Conservation (phyloP, 192 early-diverging fungal genomes). For the Coemansia brasiliensis region DNA sequence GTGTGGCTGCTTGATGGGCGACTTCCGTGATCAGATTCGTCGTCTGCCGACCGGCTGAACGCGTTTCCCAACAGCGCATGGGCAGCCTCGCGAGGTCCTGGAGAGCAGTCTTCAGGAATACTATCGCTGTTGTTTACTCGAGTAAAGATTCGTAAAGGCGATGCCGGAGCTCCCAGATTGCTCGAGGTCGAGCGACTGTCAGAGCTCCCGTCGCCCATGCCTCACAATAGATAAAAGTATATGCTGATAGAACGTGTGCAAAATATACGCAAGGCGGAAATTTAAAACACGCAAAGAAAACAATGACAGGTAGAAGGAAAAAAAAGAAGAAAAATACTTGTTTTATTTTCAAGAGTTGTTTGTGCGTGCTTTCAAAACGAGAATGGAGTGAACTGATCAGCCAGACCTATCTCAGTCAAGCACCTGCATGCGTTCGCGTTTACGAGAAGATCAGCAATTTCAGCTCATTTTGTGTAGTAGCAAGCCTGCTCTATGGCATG, state of each 20-base stretch:
- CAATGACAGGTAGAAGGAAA: background rate
- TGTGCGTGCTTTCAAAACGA: no score
- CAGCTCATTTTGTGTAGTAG: no score
- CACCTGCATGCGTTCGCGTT: no score
- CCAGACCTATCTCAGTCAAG: no score
- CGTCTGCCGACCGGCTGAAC: slow-evolving; percentile 21
- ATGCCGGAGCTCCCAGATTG: slow-evolving; percentile 24
- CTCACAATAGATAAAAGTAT: background rate
- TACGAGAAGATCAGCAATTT: no score
- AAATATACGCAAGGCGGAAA: no score
- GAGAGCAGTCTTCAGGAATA: slow-evolving; percentile 16
- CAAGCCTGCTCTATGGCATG: no score
- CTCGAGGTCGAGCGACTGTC: slow-evolving; percentile 24
- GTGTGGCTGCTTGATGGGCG: slow-evolving; percentile 9
- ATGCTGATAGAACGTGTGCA: no score
- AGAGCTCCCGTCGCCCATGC: slow-evolving; percentile 37
- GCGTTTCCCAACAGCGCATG: slow-evolving; percentile 33
- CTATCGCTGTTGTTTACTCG: slow-evolving; percentile 18
- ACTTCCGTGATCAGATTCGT: slow-evolving; percentile 10
- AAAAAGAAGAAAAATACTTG: no score
- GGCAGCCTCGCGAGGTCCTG: slow-evolving; percentile 22
- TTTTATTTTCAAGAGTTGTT: no score
- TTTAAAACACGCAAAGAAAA: no score
- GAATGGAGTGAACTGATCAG: no score
- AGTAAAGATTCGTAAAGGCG: slow-evolving; percentile 50